Conservation (phyloP, 345 rosid species). For the Populus deltoides region DNA sequence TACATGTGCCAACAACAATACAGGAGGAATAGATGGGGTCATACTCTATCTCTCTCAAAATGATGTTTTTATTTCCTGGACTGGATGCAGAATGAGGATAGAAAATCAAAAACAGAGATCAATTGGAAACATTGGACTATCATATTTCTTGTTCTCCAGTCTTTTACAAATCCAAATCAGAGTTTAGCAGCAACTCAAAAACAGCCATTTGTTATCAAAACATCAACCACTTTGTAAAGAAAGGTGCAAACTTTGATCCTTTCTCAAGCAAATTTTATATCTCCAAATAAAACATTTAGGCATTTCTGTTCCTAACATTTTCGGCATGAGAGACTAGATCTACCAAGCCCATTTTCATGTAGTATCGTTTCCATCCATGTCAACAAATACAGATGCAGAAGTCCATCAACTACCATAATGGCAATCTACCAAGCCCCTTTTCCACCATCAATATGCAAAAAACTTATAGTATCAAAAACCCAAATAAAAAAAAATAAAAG, state of each 20-base stretch:
- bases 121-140: background rate
- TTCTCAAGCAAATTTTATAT: background rate
- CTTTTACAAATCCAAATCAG: background rate
- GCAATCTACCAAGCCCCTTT: background rate
- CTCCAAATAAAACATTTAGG: background rate
- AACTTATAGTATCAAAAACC: background rate
- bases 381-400: background rate
- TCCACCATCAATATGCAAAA: background rate
- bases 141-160: background rate
- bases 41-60: background rate
- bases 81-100: background rate
- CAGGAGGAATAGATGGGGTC: background rate
- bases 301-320: background rate
- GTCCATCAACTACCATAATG: background rate
- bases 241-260: background rate
- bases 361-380: background rate
- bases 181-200: background rate
- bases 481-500: background rate
- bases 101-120: background rate
- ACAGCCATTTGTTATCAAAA: background rate
- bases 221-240: background rate
- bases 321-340: background rate
- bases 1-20: background rate
- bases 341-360: background rate
- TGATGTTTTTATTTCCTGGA: background rate